Conservation (phyloP, 2,329 filamentous ascomycete species). For the Aphanocladium album region DNA sequence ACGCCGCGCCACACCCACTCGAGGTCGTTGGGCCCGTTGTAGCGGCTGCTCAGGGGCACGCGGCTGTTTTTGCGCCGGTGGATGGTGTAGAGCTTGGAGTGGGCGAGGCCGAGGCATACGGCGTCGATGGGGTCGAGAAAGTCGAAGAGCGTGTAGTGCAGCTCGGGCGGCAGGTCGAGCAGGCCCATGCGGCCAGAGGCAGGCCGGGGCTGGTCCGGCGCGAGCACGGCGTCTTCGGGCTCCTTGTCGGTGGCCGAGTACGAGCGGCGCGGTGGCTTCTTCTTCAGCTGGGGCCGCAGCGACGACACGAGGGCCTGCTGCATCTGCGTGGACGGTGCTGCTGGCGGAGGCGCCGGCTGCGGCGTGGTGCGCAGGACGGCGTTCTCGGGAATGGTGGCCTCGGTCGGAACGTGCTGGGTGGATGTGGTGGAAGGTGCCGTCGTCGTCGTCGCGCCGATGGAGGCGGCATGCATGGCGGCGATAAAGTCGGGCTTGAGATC, state of each 20-base stretch:
- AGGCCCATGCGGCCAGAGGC: slow-evolving; percentile 44
- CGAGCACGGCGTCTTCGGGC: slow-evolving; percentile 33
- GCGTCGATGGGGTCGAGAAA: slow-evolving; percentile 61
- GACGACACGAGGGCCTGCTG: slow-evolving; percentile 24
- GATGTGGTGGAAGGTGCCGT: background rate
- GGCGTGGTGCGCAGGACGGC: slow-evolving; percentile 16
- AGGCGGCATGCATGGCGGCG: slow-evolving; percentile 15
- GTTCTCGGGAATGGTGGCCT: slow-evolving; percentile 32
- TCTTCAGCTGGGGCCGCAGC: slow-evolving; percentile 18
- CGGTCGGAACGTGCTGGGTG: slow-evolving; percentile 20
- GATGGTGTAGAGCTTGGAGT: slow-evolving; percentile 53
- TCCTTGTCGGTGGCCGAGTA: slow-evolving; percentile 59
- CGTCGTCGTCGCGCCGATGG: slow-evolving; percentile 16
- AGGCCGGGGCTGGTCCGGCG: slow-evolving; percentile 43
- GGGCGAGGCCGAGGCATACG: slow-evolving; percentile 56
- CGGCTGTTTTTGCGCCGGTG: slow-evolving; percentile 51
- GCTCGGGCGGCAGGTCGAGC: slow-evolving; percentile 50
- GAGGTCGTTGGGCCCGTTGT: slow-evolving; percentile 56
- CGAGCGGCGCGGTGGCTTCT: slow-evolving; percentile 48
- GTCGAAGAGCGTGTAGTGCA: slow-evolving; percentile 57
- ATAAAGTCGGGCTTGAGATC: slow-evolving; percentile 22
- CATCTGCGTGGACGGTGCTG: slow-evolving; percentile 14
- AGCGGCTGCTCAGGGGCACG: slow-evolving; percentile 52
- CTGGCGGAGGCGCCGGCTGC: slow-evolving; percentile 5
- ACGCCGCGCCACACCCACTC: slow-evolving; percentile 60